Percentiles rank a stretch among this genome's conserved stretches.
Conservation (phyloP, 2,329 filamentous ascomycete genomes). For the Fusarium neocosmosporiellum region DNA sequence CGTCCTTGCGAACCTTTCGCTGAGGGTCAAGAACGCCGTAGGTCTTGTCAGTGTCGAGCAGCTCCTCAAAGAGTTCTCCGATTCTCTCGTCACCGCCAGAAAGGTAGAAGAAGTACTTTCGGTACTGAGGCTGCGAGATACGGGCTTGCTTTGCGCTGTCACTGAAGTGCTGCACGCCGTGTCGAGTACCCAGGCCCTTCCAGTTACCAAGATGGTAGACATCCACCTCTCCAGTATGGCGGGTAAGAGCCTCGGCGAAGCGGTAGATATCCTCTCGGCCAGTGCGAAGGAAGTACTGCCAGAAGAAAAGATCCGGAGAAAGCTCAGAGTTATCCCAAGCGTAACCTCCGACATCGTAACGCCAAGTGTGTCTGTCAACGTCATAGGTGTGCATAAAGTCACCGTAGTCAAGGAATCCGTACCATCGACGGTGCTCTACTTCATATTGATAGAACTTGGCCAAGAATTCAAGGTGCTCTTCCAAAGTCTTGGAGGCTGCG, state of each 20-base stretch:
- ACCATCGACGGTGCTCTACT: conserved; percentile 69
- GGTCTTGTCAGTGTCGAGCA: conserved; percentile 63
- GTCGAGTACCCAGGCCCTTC: conserved; percentile 70
- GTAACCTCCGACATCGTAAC: conserved; percentile 72
- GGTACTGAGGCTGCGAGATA: conserved; percentile 66
- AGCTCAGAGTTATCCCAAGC: conserved; percentile 75
- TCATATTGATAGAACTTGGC: conserved; percentile 66
- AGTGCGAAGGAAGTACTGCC: conserved; percentile 71
- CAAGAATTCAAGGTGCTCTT: conserved; percentile 66
- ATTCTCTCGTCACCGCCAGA: conserved; percentile 68
- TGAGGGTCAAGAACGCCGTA: conserved; percentile 66
- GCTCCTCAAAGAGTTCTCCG: conserved; percentile 64
- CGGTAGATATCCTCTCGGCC: conserved; percentile 67
- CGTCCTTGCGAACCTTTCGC: conserved; percentile 67
- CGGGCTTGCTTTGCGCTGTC: conserved; percentile 72
- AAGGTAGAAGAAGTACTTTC: conserved; percentile 67
- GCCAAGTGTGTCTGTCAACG: conserved; percentile 67
- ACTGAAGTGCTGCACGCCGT: conserved; percentile 71
- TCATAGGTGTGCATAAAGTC: conserved; percentile 74
- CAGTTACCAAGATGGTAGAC: conserved; percentile 69
- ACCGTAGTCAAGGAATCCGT: conserved; percentile 71
- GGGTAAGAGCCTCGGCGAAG: conserved; percentile 67
- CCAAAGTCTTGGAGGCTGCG: conserved; percentile 51
- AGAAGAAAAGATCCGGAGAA: conserved; percentile 71
- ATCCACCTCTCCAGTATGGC: conserved; percentile 71